Evolutionary conservation across 2,329 filamentous ascomycete genomes (phyloP).

Genomic region (Aspergillus versicolor): DNA sequence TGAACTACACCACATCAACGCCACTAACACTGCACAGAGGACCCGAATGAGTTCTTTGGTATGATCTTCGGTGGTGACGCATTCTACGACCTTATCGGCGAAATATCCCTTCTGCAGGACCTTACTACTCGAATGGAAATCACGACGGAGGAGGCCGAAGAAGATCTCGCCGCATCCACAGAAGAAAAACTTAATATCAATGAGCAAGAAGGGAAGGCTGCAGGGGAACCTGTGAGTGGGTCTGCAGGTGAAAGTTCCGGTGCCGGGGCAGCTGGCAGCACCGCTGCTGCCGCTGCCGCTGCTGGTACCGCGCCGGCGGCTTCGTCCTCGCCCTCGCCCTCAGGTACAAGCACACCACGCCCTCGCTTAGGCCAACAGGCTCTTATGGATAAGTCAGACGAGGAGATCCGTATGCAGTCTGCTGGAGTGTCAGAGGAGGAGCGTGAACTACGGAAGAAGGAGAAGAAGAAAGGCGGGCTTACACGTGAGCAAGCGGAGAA

Average conservation of each 20-base stretch:
- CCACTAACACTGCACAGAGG: constrained; percentile 52
- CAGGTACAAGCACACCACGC: constrained; percentile 50
- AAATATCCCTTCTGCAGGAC: constrained; percentile 98
- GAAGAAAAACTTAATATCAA: constrained; percentile 48
- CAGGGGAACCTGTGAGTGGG: constrained; percentile 30
- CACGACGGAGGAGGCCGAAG: constrained; percentile 76
- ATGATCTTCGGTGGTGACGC: constrained; percentile 98
- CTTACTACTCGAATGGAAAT: constrained; percentile 98
- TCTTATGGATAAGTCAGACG: constrained; percentile 84
- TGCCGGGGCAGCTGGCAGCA: constrained; percentile 18
- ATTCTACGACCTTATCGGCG: constrained; percentile 94
- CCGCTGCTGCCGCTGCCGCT: too few relatives aligned
- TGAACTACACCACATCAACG: not conserved
- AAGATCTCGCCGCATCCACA: constrained; percentile 58
- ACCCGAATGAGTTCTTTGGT: constrained; percentile 95
- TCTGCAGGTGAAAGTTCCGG: constrained; percentile 47
- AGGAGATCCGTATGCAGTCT: constrained; percentile 65
- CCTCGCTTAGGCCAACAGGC: constrained; percentile 73
- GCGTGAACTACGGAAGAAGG: constrained; percentile 72
- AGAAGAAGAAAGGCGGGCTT: constrained; percentile 85
- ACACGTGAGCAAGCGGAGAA: constrained; percentile 93
- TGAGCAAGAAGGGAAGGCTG: constrained; percentile 44
- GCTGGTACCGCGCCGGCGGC: not conserved
- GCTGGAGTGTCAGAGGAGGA: constrained; percentile 69
- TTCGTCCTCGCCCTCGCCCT: constrained; percentile 23